phyloP scores from a whole-genome alignment of 768 basidiomycete species.

The Sarcodon sp. region DNA sequence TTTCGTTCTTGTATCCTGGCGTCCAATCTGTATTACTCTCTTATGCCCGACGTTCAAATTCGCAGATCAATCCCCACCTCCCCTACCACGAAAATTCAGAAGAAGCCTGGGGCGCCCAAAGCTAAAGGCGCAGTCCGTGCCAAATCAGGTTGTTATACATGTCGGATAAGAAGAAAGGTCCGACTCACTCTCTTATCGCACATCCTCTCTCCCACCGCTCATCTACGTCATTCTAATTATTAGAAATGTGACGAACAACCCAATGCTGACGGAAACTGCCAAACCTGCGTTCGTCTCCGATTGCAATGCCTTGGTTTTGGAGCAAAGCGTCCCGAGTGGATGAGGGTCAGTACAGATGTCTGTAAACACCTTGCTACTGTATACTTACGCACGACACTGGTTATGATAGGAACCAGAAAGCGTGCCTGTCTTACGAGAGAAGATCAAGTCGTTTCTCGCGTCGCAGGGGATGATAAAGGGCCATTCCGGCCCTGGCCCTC shows the following conservation, averaged over 20 bases:
- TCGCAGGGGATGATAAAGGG: slow-evolving; percentile 87
- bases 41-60: slow-evolving; percentile 20
- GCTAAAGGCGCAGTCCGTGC: slow-evolving; percentile 74
- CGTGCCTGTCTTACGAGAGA: slow-evolving; percentile 57
- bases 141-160: slow-evolving; percentile 84
- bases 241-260: slow-evolving; percentile 82
- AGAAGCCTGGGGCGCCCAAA: slow-evolving; percentile 46
- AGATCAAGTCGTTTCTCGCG: slow-evolving; percentile 68
- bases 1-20: slow-evolving; percentile 8
- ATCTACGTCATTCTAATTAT: slow-evolving; percentile 6
- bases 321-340: slow-evolving; percentile 75
- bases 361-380: slow-evolving; percentile 5
- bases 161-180: slow-evolving; percentile 79
- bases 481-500: slow-evolving; percentile 60
- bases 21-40: slow-evolving; percentile 4
- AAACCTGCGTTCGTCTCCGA: slow-evolving; percentile 66
- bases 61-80: slow-evolving; percentile 16
- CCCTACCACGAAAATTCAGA: slow-evolving; percentile 10
- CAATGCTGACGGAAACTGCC: slow-evolving; percentile 47
- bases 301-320: slow-evolving; percentile 84
- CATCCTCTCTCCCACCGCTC: slow-evolving; percentile 7
- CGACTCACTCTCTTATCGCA: slow-evolving; percentile 9
- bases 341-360: slow-evolving; percentile 42
- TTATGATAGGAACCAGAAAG: slow-evolving; percentile 48
- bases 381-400: slow-evolving; percentile 4